Conservation (phyloP, 1,284 basidiomycete species). For the Sphagnurus paluster region DNA sequence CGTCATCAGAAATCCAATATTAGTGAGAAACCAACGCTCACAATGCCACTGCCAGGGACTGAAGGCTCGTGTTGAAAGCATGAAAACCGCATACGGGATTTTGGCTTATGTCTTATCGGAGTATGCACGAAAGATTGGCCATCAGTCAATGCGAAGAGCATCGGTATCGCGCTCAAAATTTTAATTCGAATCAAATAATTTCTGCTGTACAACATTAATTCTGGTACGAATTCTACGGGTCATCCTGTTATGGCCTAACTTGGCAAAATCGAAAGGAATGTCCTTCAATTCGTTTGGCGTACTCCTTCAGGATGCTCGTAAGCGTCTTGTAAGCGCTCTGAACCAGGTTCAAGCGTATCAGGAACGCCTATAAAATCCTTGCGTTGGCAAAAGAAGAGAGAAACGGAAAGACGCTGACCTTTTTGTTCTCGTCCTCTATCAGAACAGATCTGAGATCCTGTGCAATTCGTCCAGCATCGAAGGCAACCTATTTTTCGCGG, state of each 20-base stretch:
- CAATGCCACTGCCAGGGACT: background rate
- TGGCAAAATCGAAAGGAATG: conserved; percentile 14
- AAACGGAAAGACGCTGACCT: background rate
- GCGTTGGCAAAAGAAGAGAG: background rate
- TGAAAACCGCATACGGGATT: background rate
- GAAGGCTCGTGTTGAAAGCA: background rate
- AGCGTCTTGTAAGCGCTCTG: conserved; percentile 2
- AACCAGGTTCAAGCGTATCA: conserved; percentile 5
- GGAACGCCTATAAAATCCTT: background rate
- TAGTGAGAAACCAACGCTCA: background rate
- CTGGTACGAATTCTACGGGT: too few relatives aligned
- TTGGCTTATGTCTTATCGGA: background rate
- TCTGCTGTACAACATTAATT: too few relatives aligned
- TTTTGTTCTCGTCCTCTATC: background rate
- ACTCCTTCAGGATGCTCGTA: conserved; percentile 6
- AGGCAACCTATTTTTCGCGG: background rate
- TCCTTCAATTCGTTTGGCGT: conserved; percentile 7
- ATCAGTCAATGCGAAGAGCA: background rate
- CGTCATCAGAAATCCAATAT: background rate
- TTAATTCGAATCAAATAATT: too few relatives aligned
- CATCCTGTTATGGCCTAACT: too few relatives aligned
- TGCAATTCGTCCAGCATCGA: background rate
- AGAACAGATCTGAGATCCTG: background rate
- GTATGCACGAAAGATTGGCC: background rate
- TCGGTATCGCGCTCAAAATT: background rate